Evolutionary conservation across 805 yeast species (phyloP).

Genomic region (Zygosaccharomyces pseudorouxii): DNA sequence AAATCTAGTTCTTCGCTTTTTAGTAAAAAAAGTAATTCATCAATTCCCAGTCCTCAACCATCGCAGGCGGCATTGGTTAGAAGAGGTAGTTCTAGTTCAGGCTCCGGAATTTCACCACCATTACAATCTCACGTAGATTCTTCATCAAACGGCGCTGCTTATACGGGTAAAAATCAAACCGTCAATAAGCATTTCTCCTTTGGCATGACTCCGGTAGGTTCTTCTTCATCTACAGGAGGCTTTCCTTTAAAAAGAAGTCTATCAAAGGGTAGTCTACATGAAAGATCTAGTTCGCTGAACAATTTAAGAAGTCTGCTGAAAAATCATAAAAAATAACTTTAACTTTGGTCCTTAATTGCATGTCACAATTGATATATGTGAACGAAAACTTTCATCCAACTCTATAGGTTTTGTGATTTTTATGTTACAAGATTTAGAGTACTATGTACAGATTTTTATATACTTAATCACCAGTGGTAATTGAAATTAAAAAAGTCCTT

Average conservation of each 20-base stretch:
- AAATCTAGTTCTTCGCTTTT: constrained; percentile 24
- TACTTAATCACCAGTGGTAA: neutral
- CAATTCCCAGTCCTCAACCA: constrained; percentile 7
- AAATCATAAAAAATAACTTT: constrained; percentile 15
- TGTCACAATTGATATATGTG: neutral
- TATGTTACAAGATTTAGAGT: neutral
- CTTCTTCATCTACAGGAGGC: constrained; percentile 8
- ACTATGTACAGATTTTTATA: neutral
- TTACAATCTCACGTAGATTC: constrained; percentile 16
- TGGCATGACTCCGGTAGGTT: constrained; percentile 29
- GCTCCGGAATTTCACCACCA: constrained; percentile 20
- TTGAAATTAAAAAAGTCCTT: neutral
- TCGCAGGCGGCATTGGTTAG: constrained; percentile 21
- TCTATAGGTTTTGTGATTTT: neutral
- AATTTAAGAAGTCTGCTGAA: constrained; percentile 17
- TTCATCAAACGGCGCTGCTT: constrained; percentile 5
- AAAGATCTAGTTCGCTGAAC: constrained; percentile 16
- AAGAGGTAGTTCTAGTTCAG: constrained; percentile 27
- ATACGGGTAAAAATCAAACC: constrained; percentile 16
- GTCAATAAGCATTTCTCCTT: constrained; percentile 27
- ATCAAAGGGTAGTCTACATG: constrained; percentile 9
- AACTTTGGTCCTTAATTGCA: neutral
- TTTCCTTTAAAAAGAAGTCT: constrained; percentile 12
- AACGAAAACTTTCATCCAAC: neutral
- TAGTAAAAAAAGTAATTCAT: constrained; percentile 13